phyloP scores from a whole-genome alignment of 2,329 filamentous ascomycete genomes.

The Atkinsonella hypoxylon region DNA sequence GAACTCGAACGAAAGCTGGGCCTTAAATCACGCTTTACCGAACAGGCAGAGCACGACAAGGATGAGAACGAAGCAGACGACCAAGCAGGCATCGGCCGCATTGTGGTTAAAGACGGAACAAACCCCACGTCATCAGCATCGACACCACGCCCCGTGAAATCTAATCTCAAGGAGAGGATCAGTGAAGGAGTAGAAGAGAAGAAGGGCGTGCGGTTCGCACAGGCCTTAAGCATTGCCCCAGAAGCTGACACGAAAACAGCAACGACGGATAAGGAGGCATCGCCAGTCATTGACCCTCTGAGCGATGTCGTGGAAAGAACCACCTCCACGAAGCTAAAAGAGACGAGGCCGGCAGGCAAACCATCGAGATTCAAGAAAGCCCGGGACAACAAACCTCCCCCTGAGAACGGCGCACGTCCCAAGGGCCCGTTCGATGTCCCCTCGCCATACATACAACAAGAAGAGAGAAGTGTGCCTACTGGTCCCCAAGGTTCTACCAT shows the following conservation, averaged over 20 bases:
- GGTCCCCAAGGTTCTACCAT: slow-evolving; percentile 44
- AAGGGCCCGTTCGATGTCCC: slow-evolving; percentile 34
- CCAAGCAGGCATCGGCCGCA: slow-evolving; percentile 44
- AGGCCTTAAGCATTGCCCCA: slow-evolving; percentile 57
- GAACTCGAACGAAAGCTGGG: slow-evolving; percentile 67
- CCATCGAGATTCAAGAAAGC: slow-evolving; percentile 42
- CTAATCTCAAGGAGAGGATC: slow-evolving; percentile 21
- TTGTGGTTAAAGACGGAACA: slow-evolving; percentile 30
- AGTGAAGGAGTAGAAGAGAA: slow-evolving; percentile 20
- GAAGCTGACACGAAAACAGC: slow-evolving; percentile 14
- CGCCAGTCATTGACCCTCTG: slow-evolving; percentile 33
- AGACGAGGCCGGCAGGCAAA: slow-evolving; percentile 25
- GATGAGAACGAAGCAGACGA: slow-evolving; percentile 21
- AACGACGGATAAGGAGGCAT: slow-evolving; percentile 13
- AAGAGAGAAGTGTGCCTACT: slow-evolving; percentile 27
- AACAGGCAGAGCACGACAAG: slow-evolving; percentile 38
- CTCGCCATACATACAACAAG: slow-evolving; percentile 25
- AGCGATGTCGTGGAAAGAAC: slow-evolving; percentile 41
- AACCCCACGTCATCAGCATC: slow-evolving; percentile 11
- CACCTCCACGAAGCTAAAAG: slow-evolving; percentile 13
- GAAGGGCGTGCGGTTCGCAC: slow-evolving; percentile 75
- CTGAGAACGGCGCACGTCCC: slow-evolving; percentile 12
- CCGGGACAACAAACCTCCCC: slow-evolving; percentile 11
- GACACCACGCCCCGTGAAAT: slow-evolving; percentile 16
- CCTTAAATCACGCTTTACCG: slow-evolving; percentile 39